Evolutionary conservation across 345 rosid genomes (phyloP).

Genomic region (Luvunga scandens): DNA sequence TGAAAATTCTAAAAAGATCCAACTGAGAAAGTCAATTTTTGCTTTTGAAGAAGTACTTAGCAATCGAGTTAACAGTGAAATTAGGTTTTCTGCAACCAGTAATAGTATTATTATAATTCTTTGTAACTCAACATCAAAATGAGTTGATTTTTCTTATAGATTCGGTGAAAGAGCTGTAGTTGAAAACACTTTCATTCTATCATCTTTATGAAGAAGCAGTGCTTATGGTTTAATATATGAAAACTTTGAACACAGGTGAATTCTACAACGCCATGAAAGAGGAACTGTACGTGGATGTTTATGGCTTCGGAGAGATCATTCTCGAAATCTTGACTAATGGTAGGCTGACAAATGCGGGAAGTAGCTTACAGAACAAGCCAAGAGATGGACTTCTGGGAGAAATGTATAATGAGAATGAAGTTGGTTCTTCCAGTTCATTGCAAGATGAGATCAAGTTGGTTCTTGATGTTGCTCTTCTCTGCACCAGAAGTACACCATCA

Average conservation of each 20-base stretch:
- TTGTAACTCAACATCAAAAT: neutral
- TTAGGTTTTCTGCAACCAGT: neutral
- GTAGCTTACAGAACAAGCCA: slow-evolving; percentile 49
- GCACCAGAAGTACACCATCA: slow-evolving; percentile 51
- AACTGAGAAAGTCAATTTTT: neutral
- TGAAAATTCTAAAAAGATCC: neutral
- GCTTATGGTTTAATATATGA: neutral
- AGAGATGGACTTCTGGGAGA: slow-evolving; percentile 58
- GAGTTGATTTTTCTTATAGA: neutral
- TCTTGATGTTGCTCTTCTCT: slow-evolving; percentile 70
- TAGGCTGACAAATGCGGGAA: slow-evolving; percentile 41
- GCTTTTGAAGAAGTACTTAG: slow-evolving; percentile 14
- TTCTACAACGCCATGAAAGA: slow-evolving; percentile 33
- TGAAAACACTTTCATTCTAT: neutral
- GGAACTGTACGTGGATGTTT: slow-evolving; percentile 54
- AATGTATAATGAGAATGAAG: slow-evolving; percentile 49
- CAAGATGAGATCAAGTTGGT: slow-evolving; percentile 52
- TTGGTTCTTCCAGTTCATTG: slow-evolving; percentile 24
- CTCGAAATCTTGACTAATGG: slow-evolving; percentile 73
- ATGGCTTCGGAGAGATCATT: slow-evolving; percentile 72
- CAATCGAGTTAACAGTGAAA: neutral
- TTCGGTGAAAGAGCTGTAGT: neutral
- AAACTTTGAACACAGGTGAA: slow-evolving; percentile 39
- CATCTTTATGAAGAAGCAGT: neutral
- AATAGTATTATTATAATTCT: neutral